Base-by-base conservation (phyloP, 345 rosid species). In the Eucalyptus guilfoylei region DNA sequence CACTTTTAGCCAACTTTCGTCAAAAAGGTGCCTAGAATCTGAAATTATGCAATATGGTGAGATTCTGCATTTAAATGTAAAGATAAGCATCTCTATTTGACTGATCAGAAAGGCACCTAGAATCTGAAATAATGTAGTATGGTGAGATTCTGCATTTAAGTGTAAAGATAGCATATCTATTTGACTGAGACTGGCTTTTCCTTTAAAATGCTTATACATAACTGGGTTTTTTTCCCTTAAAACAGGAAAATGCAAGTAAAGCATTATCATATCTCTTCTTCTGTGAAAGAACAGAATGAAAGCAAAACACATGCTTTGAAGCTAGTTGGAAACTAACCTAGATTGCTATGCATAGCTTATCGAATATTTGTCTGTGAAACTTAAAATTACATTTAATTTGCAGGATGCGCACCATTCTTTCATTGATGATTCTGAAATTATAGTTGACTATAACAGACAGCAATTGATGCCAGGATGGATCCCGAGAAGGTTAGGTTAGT, bases 401-500 rank as follows among this genome's bases (percentile, higher is more conserved):
- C 92, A 97, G 99, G 97, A 96, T 87, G 98, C 97, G 62, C 96
- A 98, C 89, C 99, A 95, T 92, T 93, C 98, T 17, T 48, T 91
- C 37, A 92, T 98, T 44, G 98, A 97, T 90, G 96, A 94, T 88
- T 90, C 92, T 49, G 98, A 96, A 93, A 92, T 97, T 92, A 91
- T 96, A 88, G 99, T 96, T 91, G 99, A 97, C 94, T 98, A 96
- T 91, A 94, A 94, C 91, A 89, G 99, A 76, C 99, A 98, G 87
- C 97, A 93, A 87, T 83, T 97, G 91, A 97, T 98, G 99, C 97
- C 96, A 34, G 99, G 99, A 34, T 98, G 99, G 99, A 96, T 98
- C 90, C 99, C 99, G n/a, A 95, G 99, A 94, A 94, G 99, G 95
- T 93, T 98, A 95, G 99, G 99, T 95, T 44, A 92, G 94, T 90